Evolutionary conservation across 129 eudicot species (phyloP).

Genomic region (Smallanthus sonchifolius): DNA sequence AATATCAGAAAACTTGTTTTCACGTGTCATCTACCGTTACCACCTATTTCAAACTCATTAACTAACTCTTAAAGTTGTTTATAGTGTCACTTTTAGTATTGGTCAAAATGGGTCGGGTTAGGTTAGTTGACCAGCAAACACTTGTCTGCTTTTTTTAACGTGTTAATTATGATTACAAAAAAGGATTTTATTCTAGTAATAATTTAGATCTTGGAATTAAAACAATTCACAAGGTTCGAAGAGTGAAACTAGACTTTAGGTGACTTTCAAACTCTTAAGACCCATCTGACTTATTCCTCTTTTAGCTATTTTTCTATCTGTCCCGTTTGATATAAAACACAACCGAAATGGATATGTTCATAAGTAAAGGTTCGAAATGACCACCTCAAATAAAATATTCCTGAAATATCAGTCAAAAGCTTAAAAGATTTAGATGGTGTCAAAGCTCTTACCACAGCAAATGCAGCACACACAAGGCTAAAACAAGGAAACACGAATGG

Average conservation of each 20-base stretch:
- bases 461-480: slow-evolving; percentile 67
- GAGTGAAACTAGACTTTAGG: too few relatives aligned
- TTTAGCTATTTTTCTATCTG: background rate
- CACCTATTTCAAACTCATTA: too few relatives aligned
- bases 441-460: slow-evolving; percentile 48
- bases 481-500: slow-evolving; percentile 91
- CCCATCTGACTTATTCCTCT: background rate
- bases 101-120: background rate
- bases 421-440: background rate
- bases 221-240: background rate
- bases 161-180: background rate
- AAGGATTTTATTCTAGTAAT: background rate
- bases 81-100: background rate
- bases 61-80: too few relatives aligned
- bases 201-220: background rate
- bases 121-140: background rate
- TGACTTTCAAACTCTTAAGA: background rate
- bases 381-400: background rate
- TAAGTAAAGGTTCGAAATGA: background rate
- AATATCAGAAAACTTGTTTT: too few relatives aligned
- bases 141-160: background rate
- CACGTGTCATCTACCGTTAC: too few relatives aligned
- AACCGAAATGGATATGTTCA: background rate
- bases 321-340: background rate
- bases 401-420: background rate